Evolutionary conservation across 2,329 filamentous ascomycete genomes (phyloP), one percentile per base, ranked within the genome.

Genomic region (Ophiocordyceps sinensis): DNA sequence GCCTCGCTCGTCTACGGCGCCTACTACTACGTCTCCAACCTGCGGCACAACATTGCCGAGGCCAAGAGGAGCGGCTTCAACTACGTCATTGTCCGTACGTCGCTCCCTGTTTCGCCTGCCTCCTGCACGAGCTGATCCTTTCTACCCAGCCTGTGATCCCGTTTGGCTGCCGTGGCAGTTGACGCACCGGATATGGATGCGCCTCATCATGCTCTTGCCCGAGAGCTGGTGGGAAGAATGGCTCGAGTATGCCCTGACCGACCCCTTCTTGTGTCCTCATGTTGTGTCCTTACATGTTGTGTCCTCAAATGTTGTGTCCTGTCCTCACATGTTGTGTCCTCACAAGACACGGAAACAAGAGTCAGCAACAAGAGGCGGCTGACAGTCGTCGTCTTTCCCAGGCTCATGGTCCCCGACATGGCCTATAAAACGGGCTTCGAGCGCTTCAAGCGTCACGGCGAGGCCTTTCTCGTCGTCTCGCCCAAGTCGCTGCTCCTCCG

Each of bases 391-490:
- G 6, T 7, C 23, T 19, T 19, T 19, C 6, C 6, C 47, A 77
- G 74, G 36, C 59, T 73, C 47, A 52, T 82, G 47, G 53, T 64
- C n/a, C 71, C 71, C 2, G 74, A 83, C 49, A 82, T 75, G 68
- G 55, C 65, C 8, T 82, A 73, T 59, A 55, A 57, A n/a, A 55
- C 66, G 12, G 68, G 71, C 26, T 71, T 78, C 49, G 63, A 67
- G 17, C 65, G 73, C 14, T 86, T 79, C 52, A 62, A 70, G 26
- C 63, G 68, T 14, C 52, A 76, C 10, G 78, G 75, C 36, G 79
- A 86, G 48, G 66, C 71, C 12, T 79, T 85, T 50, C 49, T 86
- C 8, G 50, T 77, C n/a, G 79, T 79, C 8, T 70, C 75, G 0
- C 77, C 81, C 0, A 62, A 63, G 8, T 56, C 54, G 29, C 63